Conservation (phyloP, 139 green algal species). For the Chlamydomonas incerta region DNA sequence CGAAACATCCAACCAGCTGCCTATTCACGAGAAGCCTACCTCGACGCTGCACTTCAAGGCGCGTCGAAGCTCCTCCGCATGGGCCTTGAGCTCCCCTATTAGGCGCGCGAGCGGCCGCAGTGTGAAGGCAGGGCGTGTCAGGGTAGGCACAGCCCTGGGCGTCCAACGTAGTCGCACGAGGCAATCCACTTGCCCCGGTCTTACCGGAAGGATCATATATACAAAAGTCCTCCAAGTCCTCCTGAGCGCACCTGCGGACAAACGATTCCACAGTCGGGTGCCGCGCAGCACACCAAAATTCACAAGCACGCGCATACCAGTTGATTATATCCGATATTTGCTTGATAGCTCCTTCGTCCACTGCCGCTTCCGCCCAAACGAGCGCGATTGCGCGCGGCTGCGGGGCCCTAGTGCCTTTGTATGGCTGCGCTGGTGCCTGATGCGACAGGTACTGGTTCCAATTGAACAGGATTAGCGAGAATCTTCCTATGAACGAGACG, state of each 20-base stretch:
- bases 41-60: background rate
- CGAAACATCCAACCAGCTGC: background rate
- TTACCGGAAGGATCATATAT: slow-evolving; percentile 32
- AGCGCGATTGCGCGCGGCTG: slow-evolving; percentile 17
- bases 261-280: too few species aligned
- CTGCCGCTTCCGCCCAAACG: slow-evolving; percentile 1
- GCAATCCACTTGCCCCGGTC: too few species aligned
- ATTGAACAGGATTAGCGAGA: too few species aligned
- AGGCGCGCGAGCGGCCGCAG: too few species aligned
- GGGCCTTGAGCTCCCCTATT: background rate
- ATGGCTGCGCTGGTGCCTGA: background rate
- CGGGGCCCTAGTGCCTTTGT: background rate
- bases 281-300: background rate
- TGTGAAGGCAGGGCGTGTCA: background rate
- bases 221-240: background rate
- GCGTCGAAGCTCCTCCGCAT: background rate
- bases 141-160: background rate
- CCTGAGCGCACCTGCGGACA: slow-evolving; percentile 8
- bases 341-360: background rate
- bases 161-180: background rate
- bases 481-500: background rate
- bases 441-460: too few species aligned
- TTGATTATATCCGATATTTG: slow-evolving; percentile 6
- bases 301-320: slow-evolving; percentile 4
- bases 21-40: background rate